Evolutionary conservation across 164 flowering plant species (phyloP).

Genomic region (Chimonanthus praecox): DNA sequence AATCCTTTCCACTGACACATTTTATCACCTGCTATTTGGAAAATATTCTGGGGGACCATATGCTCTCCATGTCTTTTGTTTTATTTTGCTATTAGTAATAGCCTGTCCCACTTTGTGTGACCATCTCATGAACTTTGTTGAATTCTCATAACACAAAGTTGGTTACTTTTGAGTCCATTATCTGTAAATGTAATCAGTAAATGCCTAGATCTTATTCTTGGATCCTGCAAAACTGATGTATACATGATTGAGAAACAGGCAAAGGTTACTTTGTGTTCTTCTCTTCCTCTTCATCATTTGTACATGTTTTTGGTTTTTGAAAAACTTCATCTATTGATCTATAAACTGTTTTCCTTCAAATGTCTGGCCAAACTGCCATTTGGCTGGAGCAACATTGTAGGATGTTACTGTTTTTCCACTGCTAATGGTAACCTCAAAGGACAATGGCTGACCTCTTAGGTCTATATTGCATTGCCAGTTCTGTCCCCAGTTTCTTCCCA

Average conservation of each 20-base stretch:
- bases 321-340: not conserved
- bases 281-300: not conserved
- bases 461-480: slow-evolving; percentile 63
- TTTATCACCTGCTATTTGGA: slow-evolving; percentile 3
- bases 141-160: slow-evolving; percentile 1
- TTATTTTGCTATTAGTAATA: slow-evolving; percentile 6
- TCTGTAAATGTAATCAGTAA: not conserved
- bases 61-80: slow-evolving; percentile 1
- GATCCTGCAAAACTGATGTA: not conserved
- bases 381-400: slow-evolving; percentile 59
- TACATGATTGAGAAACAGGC: not conserved
- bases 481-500: slow-evolving; percentile 94
- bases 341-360: slow-evolving; percentile 69
- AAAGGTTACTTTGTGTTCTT: not conserved
- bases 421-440: slow-evolving; percentile 67
- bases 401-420: slow-evolving; percentile 46
- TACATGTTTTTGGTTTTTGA: not conserved
- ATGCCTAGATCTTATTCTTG: not conserved
- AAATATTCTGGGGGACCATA: not conserved
- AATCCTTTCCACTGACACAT: not conserved
- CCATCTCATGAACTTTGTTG: slow-evolving; percentile 5
- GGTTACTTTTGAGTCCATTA: slow-evolving; percentile 4
- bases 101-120: slow-evolving; percentile 2
- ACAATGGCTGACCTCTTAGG: slow-evolving; percentile 57
- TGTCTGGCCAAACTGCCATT: slow-evolving; percentile 79